Evolutionary conservation across 192 early-diverging fungal species (phyloP).

Genomic region (Umbelopsis isabellina): DNA sequence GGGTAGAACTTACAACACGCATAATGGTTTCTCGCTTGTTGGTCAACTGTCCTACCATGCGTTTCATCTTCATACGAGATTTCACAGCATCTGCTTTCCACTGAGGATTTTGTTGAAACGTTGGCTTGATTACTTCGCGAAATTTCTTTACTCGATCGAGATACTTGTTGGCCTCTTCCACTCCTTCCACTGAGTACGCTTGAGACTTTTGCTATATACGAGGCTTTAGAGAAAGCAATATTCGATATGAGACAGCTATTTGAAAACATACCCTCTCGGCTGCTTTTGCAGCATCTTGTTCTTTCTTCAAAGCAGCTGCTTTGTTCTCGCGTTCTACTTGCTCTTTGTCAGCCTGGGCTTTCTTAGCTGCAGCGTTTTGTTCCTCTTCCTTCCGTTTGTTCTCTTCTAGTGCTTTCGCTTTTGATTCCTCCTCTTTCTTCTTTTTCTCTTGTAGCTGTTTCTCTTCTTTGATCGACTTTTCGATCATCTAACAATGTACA

Average conservation of each 20-base stretch:
- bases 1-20: constrained; percentile 42
- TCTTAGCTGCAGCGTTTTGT: constrained; percentile 29
- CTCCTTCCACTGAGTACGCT: constrained; percentile 25
- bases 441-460: constrained; percentile 10
- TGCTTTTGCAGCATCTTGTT: constrained; percentile 14
- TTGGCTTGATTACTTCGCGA: constrained; percentile 42
- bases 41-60: constrained; percentile 48
- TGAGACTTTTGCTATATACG: constrained; percentile 9
- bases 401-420: constrained; percentile 24
- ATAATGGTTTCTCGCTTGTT: constrained; percentile 43
- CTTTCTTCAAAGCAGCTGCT: constrained; percentile 33
- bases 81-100: constrained; percentile 35
- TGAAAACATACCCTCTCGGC: constrained; percentile 12
- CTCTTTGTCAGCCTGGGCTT: constrained; percentile 15
- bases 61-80: constrained; percentile 38
- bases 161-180: constrained; percentile 37
- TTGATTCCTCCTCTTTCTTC: constrained; percentile 16
- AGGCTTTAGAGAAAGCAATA: constrained; percentile 4
- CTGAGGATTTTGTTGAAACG: constrained; percentile 32
- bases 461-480: constrained; percentile 1
- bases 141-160: constrained; percentile 36
- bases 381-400: constrained; percentile 23
- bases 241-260: background rate
- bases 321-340: constrained; percentile 18
- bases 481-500: background rate